A percentile compares a stretch with the other conserved stretches of the same genome.
Evolutionary conservation across 345 rosid genomes (phyloP).

Genomic region (Leavenworthia alabamica): DNA sequence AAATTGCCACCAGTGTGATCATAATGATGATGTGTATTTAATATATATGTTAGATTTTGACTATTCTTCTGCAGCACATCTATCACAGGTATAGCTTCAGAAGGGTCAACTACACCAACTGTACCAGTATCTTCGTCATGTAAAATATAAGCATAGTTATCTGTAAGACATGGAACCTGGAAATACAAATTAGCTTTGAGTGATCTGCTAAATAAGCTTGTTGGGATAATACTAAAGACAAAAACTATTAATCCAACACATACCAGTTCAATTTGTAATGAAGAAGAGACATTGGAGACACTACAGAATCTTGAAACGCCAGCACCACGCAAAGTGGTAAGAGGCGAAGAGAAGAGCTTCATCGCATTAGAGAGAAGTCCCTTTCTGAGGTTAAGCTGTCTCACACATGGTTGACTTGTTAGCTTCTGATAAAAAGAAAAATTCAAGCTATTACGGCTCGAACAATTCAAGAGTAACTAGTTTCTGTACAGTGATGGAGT

Average conservation of each 20-base stretch:
- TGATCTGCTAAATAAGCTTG: background rate
- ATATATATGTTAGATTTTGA: conserved; percentile 72
- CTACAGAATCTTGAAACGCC: conserved; percentile 81
- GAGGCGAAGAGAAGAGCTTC: conserved; percentile 56
- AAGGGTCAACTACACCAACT: conserved; percentile 95
- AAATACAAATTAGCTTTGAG: background rate
- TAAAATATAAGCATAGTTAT: conserved; percentile 88
- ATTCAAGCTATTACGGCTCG: background rate
- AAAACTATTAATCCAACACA: conserved; percentile 19
- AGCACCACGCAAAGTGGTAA: conserved; percentile 58
- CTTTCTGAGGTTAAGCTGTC: conserved; percentile 71
- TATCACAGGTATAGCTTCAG: conserved; percentile 77
- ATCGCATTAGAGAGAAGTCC: conserved; percentile 55
- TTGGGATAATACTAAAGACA: background rate
- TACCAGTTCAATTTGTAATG: conserved; percentile 87
- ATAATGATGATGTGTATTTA: conserved; percentile 89
- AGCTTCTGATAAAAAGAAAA: conserved; percentile 28
- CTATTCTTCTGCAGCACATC: conserved; percentile 60
- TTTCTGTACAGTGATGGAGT: background rate
- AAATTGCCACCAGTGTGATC: conserved; percentile 91
- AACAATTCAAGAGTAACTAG: background rate
- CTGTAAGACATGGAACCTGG: conserved; percentile 85
- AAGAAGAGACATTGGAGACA: conserved; percentile 47
- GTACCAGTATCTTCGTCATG: conserved; percentile 94
- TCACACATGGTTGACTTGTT: conserved; percentile 47